Conservation (phyloP, 2,329 filamentous ascomycete genomes). For the Diaporthe citriasiana region DNA sequence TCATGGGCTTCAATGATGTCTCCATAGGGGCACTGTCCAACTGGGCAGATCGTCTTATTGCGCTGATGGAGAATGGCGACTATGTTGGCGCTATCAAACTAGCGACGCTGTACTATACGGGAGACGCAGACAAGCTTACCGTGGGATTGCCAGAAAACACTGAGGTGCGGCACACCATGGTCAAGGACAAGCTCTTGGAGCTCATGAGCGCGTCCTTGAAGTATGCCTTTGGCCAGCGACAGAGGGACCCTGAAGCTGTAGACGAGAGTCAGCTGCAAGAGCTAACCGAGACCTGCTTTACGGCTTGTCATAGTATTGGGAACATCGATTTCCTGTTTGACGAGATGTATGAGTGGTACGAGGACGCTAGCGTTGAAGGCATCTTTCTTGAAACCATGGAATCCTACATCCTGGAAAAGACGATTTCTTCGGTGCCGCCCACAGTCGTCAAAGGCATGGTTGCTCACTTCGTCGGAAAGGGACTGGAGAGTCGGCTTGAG, state of each 20-base stretch:
- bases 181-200: slow-evolving; percentile 89
- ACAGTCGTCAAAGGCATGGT: slow-evolving; percentile 89
- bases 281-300: slow-evolving; percentile 86
- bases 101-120: slow-evolving; percentile 92
- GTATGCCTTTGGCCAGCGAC: slow-evolving; percentile 83
- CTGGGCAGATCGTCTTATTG: slow-evolving; percentile 94
- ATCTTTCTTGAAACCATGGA: slow-evolving; percentile 92
- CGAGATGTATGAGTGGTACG: slow-evolving; percentile 90
- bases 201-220: slow-evolving; percentile 94
- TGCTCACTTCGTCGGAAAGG: slow-evolving; percentile 81
- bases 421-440: slow-evolving; percentile 82
- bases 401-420: slow-evolving; percentile 85
- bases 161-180: slow-evolving; percentile 80
- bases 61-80: slow-evolving; percentile 96
- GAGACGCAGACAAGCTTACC: slow-evolving; percentile 92
- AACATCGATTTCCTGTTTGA: slow-evolving; percentile 91
- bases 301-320: slow-evolving; percentile 82
- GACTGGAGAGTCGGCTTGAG: slow-evolving; percentile 84
- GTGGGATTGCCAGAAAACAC: slow-evolving; percentile 93
- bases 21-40: slow-evolving; percentile 94
- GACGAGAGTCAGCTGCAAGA: slow-evolving; percentile 77
- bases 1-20: slow-evolving; percentile 94
- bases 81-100: slow-evolving; percentile 92
- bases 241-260: slow-evolving; percentile 60
- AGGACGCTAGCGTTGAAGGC: slow-evolving; percentile 79